Base-by-base conservation (phyloP, 257 asterid species). In the Solanum ossicruentum region DNA sequence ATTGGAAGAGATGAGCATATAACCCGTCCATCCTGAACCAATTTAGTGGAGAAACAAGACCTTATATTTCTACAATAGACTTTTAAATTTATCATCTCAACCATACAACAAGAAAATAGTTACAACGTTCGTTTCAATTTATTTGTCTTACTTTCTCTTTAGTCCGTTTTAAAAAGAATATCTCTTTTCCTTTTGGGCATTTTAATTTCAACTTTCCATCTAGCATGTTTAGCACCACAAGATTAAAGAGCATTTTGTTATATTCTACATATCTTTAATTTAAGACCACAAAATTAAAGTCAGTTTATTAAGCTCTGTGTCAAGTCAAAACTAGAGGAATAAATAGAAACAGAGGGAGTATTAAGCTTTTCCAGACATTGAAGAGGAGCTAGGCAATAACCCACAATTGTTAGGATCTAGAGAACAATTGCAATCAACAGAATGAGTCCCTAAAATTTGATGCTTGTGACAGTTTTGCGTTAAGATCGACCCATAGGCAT, bases 1-100 rank as follows among this genome's bases (percentile, higher is more conserved):
- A 84, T 90, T 54, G 98, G 98, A 78, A 47, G 10, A 0, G 99
- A 94, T 6, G 94, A 91, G 88, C 99, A 96, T 87, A 93, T 90
- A 54, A 85, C 91, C 70, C 94, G 87, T 83, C 95, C 97, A 75
- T 93, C 95, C 99, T 96, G 87, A 52, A 85, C 20, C 81, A 83
- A 41, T 78, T 56, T 67, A 86, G 61, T 16, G 36, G 10, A 75
- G 61, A 26, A 28, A 28, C 32, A 28, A 28, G 61, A 26, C 18
- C 23, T 47, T 23, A 57, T 57, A 57, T 18, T 57, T 26, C 20
- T 26, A 1, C 23, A 2, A 18, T 57, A 57, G 12, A 20, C 65
- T 57, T 67, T 36, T 16, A 17, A 32, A 8, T 4, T 36, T 32
- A 67, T 16, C 0, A 32, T 67, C 23, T 67, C 13, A 67, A 32